These are phyloP conservation scores for Crithidia mellificae DNA, from an alignment of 208 protist species.

Conservation along the genomic window DNA sequence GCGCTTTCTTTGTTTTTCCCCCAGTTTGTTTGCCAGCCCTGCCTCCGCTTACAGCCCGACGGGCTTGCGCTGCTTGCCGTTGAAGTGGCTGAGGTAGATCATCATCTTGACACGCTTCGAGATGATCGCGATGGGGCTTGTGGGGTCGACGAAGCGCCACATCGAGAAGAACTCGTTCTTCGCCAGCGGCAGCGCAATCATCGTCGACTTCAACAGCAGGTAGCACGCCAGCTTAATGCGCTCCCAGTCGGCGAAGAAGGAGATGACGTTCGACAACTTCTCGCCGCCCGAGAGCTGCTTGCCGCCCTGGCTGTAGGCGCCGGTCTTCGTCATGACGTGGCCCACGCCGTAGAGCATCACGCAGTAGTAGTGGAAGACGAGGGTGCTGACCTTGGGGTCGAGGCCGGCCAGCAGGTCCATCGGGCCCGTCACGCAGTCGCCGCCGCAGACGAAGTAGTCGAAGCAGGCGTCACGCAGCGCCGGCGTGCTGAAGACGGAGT, in stretches of 20 bases:
- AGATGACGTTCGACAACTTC: constrained; percentile 51
- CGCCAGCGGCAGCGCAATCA: constrained; percentile 54
- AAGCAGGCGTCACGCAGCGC: constrained; percentile 86
- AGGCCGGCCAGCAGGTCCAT: constrained; percentile 88
- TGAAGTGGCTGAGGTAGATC: constrained; percentile 50
- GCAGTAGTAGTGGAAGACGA: constrained; percentile 87
- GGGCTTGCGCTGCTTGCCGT: constrained; percentile 75
- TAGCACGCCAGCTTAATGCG: constrained; percentile 61
- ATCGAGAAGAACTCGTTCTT: constrained; percentile 84
- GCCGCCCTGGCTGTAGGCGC: constrained; percentile 34
- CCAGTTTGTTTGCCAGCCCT: too few relatives aligned
- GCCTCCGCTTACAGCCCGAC: constrained; percentile 71
- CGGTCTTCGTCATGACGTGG: constrained; percentile 56
- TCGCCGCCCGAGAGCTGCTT: constrained; percentile 23
- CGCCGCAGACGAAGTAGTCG: constrained; percentile 90
- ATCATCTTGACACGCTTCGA: constrained; percentile 64
- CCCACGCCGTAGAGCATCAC: constrained; percentile 73
- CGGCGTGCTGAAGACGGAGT: constrained; percentile 78
- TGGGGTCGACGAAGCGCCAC: constrained; percentile 82
- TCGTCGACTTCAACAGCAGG: constrained; percentile 61
- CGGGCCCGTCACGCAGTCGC: constrained; percentile 82
- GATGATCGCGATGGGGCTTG: constrained; percentile 63
- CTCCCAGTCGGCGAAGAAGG: constrained; percentile 60
- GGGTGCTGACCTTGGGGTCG: constrained; percentile 51
- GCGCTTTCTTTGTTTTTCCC: too few relatives aligned